Evolutionary conservation across 345 rosid species (phyloP).

Genomic region (Salix exigua): DNA sequence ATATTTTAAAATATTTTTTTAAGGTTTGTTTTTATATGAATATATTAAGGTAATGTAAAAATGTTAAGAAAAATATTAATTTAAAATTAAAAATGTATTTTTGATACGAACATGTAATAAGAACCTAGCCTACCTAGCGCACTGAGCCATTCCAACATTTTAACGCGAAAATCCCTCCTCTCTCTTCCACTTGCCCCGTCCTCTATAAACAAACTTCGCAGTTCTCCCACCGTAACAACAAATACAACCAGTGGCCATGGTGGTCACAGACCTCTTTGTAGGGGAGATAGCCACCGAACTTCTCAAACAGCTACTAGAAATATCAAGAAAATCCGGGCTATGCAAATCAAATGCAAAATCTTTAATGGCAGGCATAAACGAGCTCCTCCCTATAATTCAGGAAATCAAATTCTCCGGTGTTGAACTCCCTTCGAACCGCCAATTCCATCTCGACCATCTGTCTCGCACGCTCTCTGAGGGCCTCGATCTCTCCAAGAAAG

Average conservation of each 20-base stretch:
- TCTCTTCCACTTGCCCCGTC: background rate
- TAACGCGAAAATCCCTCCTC: background rate
- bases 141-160: background rate
- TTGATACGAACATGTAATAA: too few relatives aligned
- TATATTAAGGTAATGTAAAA: too few relatives aligned
- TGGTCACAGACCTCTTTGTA: slow-evolving; percentile 52
- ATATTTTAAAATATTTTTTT: too few relatives aligned
- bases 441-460: slow-evolving; percentile 58
- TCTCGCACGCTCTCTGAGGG: slow-evolving; percentile 38
- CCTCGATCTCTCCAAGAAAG: slow-evolving; percentile 47
- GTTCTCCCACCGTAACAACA: background rate
- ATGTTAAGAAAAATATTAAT: too few relatives aligned
- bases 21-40: too few relatives aligned
- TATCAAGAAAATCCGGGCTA: slow-evolving; percentile 38
- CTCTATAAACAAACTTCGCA: background rate
- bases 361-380: slow-evolving; percentile 28
- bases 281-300: slow-evolving; percentile 75
- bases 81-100: too few relatives aligned
- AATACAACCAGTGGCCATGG: slow-evolving; percentile 33
- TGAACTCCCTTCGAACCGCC: slow-evolving; percentile 63
- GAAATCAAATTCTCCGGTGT: slow-evolving; percentile 80
- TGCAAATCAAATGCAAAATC: slow-evolving; percentile 49
- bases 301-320: slow-evolving; percentile 26
- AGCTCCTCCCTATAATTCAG: slow-evolving; percentile 41
- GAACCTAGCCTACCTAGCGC: too few relatives aligned